These are phyloP conservation scores for Inga leiocalycina DNA, from an alignment of 306 rosid species.

Conservation along the genomic window DNA sequence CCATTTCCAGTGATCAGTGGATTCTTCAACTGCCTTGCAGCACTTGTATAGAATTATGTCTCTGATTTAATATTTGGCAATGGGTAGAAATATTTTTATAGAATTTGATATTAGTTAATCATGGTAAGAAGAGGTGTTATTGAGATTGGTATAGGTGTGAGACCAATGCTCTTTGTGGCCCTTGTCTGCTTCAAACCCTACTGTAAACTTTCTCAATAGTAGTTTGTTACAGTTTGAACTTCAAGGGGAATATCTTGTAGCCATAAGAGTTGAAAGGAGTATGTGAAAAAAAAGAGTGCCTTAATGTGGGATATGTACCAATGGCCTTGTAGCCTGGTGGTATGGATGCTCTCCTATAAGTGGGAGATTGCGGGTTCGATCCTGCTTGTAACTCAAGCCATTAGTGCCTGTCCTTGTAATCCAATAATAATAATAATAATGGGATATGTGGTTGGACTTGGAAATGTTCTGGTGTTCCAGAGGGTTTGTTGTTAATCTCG, in stretches of 20 bases:
- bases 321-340: too few relatives aligned
- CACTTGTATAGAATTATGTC: background rate
- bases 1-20: background rate
- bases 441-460: background rate
- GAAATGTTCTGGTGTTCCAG: background rate
- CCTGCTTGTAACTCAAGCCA: too few relatives aligned
- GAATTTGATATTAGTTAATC: conserved; percentile 1
- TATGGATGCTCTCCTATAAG: too few relatives aligned
- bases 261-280: background rate
- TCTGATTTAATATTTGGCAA: background rate
- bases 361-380: too few relatives aligned
- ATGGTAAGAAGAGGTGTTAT: background rate
- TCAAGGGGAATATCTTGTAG: background rate
- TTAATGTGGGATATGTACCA: background rate
- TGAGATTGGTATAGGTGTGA: background rate
- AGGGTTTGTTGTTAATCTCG: conserved; percentile 13
- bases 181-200: background rate
- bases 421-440: too few relatives aligned
- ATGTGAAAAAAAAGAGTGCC: background rate
- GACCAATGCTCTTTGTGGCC: background rate
- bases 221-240: background rate
- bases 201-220: background rate
- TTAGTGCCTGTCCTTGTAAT: too few relatives aligned
- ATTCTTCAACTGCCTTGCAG: background rate
- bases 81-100: background rate